phyloP scores from a whole-genome alignment of 2,329 filamentous ascomycete species.

The Pseudogymnoascus sp. region DNA sequence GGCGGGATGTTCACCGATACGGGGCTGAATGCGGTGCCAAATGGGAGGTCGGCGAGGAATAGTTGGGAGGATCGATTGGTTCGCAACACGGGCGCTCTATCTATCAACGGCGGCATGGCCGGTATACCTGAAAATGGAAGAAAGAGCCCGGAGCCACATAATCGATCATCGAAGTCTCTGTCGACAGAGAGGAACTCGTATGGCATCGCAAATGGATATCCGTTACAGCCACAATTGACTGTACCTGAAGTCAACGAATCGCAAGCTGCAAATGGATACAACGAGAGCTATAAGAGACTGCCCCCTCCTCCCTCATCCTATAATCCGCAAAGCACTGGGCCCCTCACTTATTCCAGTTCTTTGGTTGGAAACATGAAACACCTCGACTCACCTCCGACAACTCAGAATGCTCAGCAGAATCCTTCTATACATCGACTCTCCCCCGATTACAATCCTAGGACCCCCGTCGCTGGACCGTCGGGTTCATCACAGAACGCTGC shows the following conservation, averaged over 20 bases:
- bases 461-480: constrained; percentile 39
- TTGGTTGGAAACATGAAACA: constrained; percentile 25
- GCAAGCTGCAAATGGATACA: constrained; percentile 22
- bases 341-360: constrained; percentile 27
- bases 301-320: constrained; percentile 22
- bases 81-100: constrained; percentile 26
- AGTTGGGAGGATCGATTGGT: constrained; percentile 29
- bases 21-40: constrained; percentile 54
- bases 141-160: constrained; percentile 24
- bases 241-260: constrained; percentile 13
- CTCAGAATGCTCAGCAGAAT: constrained; percentile 20
- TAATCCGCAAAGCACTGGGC: constrained; percentile 28
- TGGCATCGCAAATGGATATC: constrained; percentile 25
- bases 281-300: constrained; percentile 18
- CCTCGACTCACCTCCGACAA: constrained; percentile 20
- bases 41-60: constrained; percentile 45
- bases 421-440: constrained; percentile 53
- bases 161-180: constrained; percentile 20
- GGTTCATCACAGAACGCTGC: neutral
- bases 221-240: constrained; percentile 16
- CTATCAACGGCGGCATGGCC: constrained; percentile 25
- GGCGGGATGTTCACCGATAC: constrained; percentile 32
- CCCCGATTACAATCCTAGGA: constrained; percentile 38
- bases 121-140: constrained; percentile 25
- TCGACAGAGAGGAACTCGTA: constrained; percentile 26